Base-by-base conservation (phyloP, 345 rosid genomes). In the Cochlearia excelsa region DNA sequence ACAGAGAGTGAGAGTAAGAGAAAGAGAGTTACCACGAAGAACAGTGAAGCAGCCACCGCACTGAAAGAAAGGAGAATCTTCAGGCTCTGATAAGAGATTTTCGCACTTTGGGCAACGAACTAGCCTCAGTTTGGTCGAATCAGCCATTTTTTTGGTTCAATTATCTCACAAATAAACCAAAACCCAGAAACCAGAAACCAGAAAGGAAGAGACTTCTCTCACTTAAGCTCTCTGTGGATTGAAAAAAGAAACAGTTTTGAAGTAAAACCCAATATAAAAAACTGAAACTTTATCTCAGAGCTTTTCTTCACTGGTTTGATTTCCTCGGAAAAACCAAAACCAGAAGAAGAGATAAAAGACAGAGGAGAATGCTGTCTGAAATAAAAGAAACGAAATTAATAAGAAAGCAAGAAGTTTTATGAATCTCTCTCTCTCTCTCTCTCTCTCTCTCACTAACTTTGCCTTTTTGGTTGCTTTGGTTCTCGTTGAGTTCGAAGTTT, bases 31-130 rank as follows among this genome's bases (percentile, higher is more conserved):
- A 92, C 99, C 91, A 76, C 83, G 83, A 62, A 92, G 95, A 74
- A 92, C 95, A 65, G 99, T 86, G 33, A 89, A 91, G 51, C 99
- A 92, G 2, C 97, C 99, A 55, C 99, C 97, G 54, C 99, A 92
- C 64, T 82, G 89, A 57, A 86, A 86, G 51, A 92, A 83, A 5
- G 95, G 81, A 47, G 85, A 89, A 64, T 81, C 85, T 47, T 71
- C 80, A 47, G 84, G 95, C 80, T 88, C 97, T 23, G 94, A 86
- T 5, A 92, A 84, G 59, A 92, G 81, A 74, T 85, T 89, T 59
- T 84, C 83, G 54, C 99, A 92, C 67, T 86, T 92, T 7, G 99
- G 99, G 54, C 99, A 92, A 47, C 91, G 74, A 45, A 92, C 99
- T 60, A 89, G 74, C 70, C 97, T 80, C 44, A 92, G 74, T 61